These are phyloP conservation scores for Solanum virginianum DNA, from an alignment of 257 asterid genomes.

Conservation along the genomic window DNA sequence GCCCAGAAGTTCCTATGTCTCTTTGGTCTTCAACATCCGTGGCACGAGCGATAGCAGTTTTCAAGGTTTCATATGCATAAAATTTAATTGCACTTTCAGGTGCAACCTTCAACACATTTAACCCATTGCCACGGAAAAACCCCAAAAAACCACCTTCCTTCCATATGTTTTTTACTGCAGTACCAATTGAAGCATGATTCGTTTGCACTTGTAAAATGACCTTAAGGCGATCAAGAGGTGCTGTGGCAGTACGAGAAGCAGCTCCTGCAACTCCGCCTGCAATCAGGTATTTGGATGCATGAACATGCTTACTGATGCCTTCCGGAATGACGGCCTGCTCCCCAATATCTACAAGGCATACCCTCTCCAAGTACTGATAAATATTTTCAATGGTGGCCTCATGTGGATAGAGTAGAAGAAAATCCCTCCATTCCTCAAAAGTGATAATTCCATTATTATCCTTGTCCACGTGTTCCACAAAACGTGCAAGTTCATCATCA, in stretches of 20 bases:
- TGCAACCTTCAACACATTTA: constrained; percentile 88
- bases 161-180: constrained; percentile 72
- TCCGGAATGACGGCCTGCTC: constrained; percentile 94
- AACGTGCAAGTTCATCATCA: constrained; percentile 89
- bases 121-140: constrained; percentile 87
- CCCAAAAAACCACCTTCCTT: constrained; percentile 63
- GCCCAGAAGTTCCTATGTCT: constrained; percentile 62
- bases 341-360: constrained; percentile 91
- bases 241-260: constrained; percentile 92
- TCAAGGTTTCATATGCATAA: constrained; percentile 70
- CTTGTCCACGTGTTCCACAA: constrained; percentile 93
- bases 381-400: constrained; percentile 94
- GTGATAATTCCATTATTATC: constrained; percentile 95
- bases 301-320: constrained; percentile 91
- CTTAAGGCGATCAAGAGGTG: constrained; percentile 95
- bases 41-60: constrained; percentile 43
- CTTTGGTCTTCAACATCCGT: constrained; percentile 29
- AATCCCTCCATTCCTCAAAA: constrained; percentile 98
- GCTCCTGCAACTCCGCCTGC: constrained; percentile 99
- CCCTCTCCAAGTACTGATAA: constrained; percentile 86
- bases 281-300: constrained; percentile 72
- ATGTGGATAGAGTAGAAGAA: constrained; percentile 87
- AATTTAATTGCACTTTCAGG: constrained; percentile 99
- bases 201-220: constrained; percentile 92
- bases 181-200: constrained; percentile 41